Base-by-base conservation (phyloP, 768 basidiomycete genomes). In the Lactifluus pinguis region DNA sequence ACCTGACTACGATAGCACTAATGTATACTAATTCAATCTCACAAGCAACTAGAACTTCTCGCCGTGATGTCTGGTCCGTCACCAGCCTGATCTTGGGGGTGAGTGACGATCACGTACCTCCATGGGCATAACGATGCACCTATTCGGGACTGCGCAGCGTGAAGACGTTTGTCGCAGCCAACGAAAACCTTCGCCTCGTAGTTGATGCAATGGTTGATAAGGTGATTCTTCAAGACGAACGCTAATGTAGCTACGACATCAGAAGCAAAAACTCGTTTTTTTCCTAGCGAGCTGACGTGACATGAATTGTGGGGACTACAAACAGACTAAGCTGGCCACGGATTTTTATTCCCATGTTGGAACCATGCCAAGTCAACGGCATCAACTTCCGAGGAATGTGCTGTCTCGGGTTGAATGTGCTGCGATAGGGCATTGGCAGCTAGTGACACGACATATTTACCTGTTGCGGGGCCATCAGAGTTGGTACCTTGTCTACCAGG, bases 351-450 rank as follows among this genome's bases (percentile, higher is more conserved):
- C 32, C 55, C 55, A 19, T 6, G 53, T 53, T 56, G 19, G 41
- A 76, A 64, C 78, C 78, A 80, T 36, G 65, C 65, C 25, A 69
- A 32, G 47, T 78, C 74, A n/a, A 70, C 67, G 17, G 66, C 66
- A 36, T 69, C 69, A 25, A 70, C 68, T 14, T 52, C 57, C 48
- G 65, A 69, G 48, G 69, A 67, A 32, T 25, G 66, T 49, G 32
- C 58, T 32, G 14, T 25, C 51, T 39, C 48, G 49, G 38, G 57
- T 14, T 53, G 65, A 25, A 52, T 15, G 36, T 15, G 49, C 7
- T 51, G 30, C 21, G 67, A 68, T 44, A 72, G 60, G 1, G 74
- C 75, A 67, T 70, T 70, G 30, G 65, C 55, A 7, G 74, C 66
- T 19, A 75, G 57, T 4, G 70, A 71, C 6, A 78, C 68, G 25